Conservation (phyloP, 768 basidiomycete species). For the Mycena galericulata region DNA sequence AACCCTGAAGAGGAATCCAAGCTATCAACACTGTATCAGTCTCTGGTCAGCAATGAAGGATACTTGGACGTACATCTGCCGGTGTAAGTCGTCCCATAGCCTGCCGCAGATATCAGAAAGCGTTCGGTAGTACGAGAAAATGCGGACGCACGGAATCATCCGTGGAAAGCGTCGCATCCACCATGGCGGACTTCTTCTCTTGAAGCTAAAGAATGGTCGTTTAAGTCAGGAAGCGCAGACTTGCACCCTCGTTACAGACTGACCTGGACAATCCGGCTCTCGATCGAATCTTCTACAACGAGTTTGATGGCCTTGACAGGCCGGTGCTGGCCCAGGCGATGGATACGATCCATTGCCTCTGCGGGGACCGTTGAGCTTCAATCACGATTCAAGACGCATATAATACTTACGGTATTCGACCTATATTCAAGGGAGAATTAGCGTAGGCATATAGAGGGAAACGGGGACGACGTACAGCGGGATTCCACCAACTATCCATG, state of each 20-base stretch:
- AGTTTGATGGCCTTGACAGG: constrained; percentile 95
- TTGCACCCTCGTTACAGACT: constrained; percentile 21
- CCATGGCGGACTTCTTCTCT: constrained; percentile 97
- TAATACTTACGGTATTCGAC: constrained; percentile 81
- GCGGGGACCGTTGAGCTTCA: constrained; percentile 35
- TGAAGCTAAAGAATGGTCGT: constrained; percentile 68
- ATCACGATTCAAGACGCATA: not conserved
- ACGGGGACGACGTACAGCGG: constrained; percentile 69
- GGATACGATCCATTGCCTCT: constrained; percentile 98
- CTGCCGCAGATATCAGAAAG: constrained; percentile 48
- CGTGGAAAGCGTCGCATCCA: constrained; percentile 85
- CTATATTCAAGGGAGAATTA: constrained; percentile 42
- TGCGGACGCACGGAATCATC: constrained; percentile 74
- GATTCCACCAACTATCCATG: constrained; percentile 99
- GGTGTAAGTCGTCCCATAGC: constrained; percentile 96
- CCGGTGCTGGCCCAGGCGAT: constrained; percentile 93
- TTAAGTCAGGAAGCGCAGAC: not conserved
- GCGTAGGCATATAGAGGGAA: not conserved
- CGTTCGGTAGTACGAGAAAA: not conserved
- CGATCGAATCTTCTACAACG: constrained; percentile 96
- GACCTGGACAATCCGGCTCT: constrained; percentile 92
- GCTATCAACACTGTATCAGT: constrained; percentile 46
- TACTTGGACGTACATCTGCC: constrained; percentile 67
- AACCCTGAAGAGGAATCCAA: constrained; percentile 71
- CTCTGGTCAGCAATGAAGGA: not conserved